Conservation (phyloP, 2,329 filamentous ascomycete species). For the Colletotrichum abscissum region DNA sequence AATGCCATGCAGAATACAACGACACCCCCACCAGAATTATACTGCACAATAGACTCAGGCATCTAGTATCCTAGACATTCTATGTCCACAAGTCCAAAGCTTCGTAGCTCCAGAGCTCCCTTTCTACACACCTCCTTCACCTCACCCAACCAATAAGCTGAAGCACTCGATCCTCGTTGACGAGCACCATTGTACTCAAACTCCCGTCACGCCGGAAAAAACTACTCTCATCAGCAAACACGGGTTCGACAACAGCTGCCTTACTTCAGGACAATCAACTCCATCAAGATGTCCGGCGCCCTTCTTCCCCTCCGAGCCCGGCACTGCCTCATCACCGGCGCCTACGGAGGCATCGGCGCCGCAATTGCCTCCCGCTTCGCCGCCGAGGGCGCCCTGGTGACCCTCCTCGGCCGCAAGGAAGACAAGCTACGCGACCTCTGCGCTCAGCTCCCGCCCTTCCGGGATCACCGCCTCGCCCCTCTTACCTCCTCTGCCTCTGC, state of each 20-base stretch:
- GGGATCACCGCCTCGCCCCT: slow-evolving; percentile 33
- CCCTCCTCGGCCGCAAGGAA: slow-evolving; percentile 70
- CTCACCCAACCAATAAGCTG: not conserved
- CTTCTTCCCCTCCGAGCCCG: slow-evolving; percentile 51
- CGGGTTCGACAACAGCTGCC: too few species aligned
- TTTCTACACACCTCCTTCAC: not conserved
- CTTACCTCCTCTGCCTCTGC: slow-evolving; percentile 32
- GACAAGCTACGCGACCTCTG: slow-evolving; percentile 56
- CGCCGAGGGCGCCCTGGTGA: slow-evolving; percentile 66
- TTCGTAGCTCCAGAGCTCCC: not conserved
- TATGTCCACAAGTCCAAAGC: not conserved
- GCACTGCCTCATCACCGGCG: slow-evolving; percentile 74
- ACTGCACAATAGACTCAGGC: slow-evolving; percentile 2
- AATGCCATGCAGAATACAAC: not conserved
- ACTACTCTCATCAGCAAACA: too few species aligned
- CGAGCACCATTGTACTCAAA: not conserved
- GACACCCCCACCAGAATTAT: not conserved
- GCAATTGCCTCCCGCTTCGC: slow-evolving; percentile 77
- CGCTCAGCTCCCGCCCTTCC: slow-evolving; percentile 42
- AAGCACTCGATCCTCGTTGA: not conserved
- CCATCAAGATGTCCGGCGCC: slow-evolving; percentile 17
- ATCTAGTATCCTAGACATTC: not conserved
- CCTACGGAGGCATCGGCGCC: slow-evolving; percentile 76
- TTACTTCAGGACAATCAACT: not conserved
- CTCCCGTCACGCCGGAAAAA: not conserved